Percentiles rank a stretch among this genome's conserved stretches.
phyloP scores from a whole-genome alignment of 306 rosid genomes.

The Prunus mongolica region DNA sequence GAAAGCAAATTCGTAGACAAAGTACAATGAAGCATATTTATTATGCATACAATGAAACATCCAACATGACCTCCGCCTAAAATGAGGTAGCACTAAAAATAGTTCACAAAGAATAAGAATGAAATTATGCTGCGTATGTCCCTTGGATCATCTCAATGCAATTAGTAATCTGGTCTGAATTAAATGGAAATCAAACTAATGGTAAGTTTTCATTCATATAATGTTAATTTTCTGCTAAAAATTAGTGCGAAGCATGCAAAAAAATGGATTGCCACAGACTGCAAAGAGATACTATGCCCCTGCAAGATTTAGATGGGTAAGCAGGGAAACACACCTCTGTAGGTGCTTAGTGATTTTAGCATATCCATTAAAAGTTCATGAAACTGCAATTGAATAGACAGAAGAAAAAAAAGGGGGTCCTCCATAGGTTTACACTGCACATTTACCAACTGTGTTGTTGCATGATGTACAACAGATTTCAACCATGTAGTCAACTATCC shows the following conservation, averaged over 20 bases:
- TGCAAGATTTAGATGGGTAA: too few species aligned
- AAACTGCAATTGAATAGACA: background rate
- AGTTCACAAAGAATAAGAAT: background rate
- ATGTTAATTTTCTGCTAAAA: background rate
- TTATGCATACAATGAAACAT: background rate
- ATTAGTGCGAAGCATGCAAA: background rate
- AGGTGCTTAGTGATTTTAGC: background rate
- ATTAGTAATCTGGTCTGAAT: background rate
- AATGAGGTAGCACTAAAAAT: background rate
- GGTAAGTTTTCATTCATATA: background rate
- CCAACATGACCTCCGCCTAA: background rate
- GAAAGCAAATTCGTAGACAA: background rate
- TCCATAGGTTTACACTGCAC: too few species aligned
- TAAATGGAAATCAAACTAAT: background rate
- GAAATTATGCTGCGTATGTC: background rate
- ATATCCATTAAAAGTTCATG: background rate
- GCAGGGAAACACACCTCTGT: background rate
- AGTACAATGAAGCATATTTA: background rate
- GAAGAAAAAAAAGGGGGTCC: background rate
- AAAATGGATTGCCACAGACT: background rate
- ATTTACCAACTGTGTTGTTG: background rate
- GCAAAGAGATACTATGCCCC: too few species aligned
- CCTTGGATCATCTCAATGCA: background rate
- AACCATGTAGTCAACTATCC: background rate
- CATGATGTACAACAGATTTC: background rate